Percentiles rank a stretch among this genome's conserved stretches.
Evolutionary conservation across 2,329 filamentous ascomycete genomes (phyloP).

Genomic region (Capronia coronata): DNA sequence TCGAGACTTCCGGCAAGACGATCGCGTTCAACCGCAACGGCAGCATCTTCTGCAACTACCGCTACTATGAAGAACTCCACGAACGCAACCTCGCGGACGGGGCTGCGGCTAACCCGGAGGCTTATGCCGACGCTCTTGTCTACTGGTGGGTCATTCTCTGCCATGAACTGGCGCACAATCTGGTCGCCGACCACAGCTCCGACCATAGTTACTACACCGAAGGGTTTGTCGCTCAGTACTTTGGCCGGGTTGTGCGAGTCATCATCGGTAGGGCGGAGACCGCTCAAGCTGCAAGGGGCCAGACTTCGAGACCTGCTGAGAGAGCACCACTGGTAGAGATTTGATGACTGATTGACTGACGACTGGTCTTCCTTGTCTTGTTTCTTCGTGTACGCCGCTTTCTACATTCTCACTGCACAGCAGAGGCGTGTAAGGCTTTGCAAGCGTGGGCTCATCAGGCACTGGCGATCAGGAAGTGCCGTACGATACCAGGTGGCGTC

Average conservation of each 20-base stretch:
- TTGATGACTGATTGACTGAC: not conserved
- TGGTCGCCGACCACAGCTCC: constrained; percentile 69
- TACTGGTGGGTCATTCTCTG: constrained; percentile 97
- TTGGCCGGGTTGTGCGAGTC: constrained; percentile 20
- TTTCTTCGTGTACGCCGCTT: too few relatives aligned
- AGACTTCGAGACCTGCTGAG: not conserved
- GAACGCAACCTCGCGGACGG: constrained; percentile 41
- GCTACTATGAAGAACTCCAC: constrained; percentile 79
- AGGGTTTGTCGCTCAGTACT: constrained; percentile 29
- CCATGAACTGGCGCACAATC: constrained; percentile 91
- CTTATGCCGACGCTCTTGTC: constrained; percentile 61
- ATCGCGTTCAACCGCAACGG: constrained; percentile 90
- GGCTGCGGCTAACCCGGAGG: constrained; percentile 33
- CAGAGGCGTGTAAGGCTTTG: too few relatives aligned
- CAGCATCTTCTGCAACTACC: constrained; percentile 87
- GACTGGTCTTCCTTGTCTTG: too few relatives aligned
- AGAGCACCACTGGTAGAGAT: constrained; percentile 8
- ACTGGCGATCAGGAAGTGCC: too few relatives aligned
- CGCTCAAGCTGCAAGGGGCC: not conserved
- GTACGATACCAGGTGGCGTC: too few relatives aligned
- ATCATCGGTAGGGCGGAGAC: too few relatives aligned
- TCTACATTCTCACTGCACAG: too few relatives aligned
- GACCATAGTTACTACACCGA: constrained; percentile 74
- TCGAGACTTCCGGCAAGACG: constrained; percentile 68
- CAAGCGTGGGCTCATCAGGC: too few relatives aligned